Evolutionary conservation across 169 alveolate genomes (phyloP).

Genomic region (Plasmodium inui): DNA sequence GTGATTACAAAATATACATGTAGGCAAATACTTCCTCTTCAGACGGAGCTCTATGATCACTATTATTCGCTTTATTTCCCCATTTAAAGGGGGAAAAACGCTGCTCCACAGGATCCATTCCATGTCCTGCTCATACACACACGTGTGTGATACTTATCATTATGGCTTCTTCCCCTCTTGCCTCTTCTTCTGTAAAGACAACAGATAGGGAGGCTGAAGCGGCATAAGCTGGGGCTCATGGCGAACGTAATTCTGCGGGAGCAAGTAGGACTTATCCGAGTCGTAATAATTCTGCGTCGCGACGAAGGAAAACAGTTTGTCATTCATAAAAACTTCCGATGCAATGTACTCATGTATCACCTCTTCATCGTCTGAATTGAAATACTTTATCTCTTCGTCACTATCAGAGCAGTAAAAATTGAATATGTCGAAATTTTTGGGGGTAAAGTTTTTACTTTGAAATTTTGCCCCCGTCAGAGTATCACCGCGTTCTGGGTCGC

Average conservation of each 20-base stretch:
- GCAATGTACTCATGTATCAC: constrained; percentile 45
- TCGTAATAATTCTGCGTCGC: constrained; percentile 72
- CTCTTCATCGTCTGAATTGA: constrained; percentile 74
- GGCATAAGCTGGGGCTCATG: constrained; percentile 76
- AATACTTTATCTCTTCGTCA: constrained; percentile 68
- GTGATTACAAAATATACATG: background rate
- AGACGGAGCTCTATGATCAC: background rate
- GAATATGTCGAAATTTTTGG: constrained; percentile 49
- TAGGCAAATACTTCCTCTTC: background rate
- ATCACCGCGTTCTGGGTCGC: background rate
- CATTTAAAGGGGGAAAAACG: background rate
- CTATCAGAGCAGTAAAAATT: constrained; percentile 75
- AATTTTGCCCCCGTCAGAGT: background rate
- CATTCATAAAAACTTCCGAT: constrained; percentile 32
- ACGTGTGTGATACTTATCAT: background rate
- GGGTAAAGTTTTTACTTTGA: background rate
- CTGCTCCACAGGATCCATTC: background rate
- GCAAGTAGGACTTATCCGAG: constrained; percentile 68
- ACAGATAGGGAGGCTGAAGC: constrained; percentile 61
- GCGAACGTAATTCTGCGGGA: constrained; percentile 63
- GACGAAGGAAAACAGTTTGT: constrained; percentile 60
- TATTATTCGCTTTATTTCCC: background rate
- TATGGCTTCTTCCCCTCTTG: constrained; percentile 52
- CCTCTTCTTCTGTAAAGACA: constrained; percentile 66
- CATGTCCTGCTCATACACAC: background rate